phyloP scores from a whole-genome alignment of 129 eudicot species.

The Artemisia argyi region DNA sequence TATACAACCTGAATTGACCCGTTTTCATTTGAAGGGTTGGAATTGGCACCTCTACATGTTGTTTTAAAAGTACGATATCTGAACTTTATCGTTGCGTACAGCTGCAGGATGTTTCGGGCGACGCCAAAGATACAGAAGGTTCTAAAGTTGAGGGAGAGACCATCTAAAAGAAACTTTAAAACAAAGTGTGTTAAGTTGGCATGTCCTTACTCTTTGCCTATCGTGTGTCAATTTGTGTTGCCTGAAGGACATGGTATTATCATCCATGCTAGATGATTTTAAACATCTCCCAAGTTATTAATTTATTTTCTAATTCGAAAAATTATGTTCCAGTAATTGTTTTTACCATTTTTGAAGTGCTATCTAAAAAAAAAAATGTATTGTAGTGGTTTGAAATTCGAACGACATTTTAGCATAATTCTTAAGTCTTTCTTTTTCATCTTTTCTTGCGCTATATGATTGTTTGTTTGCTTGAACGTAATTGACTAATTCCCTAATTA shows the following conservation, averaged over 20 bases:
- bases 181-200: conserved; percentile 7
- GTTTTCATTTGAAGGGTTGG: background rate
- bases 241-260: conserved; percentile 20
- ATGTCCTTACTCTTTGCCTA: conserved; percentile 3
- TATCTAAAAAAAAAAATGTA: no score
- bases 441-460: no score
- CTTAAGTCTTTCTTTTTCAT: no score
- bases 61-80: background rate
- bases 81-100: conserved; percentile 21
- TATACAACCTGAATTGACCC: background rate
- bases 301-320: background rate
- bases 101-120: conserved; percentile 70
- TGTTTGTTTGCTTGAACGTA: no score
- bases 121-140: conserved; percentile 33
- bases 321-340: conserved; percentile 2
- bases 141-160: conserved; percentile 35
- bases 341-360: background rate
- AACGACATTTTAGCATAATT: no score
- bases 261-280: conserved; percentile 3
- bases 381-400: no score
- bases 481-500: no score
- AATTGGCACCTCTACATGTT: background rate
- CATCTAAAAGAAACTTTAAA: conserved; percentile 2
- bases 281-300: conserved; percentile 7
- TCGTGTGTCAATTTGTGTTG: conserved; percentile 30